These are phyloP conservation scores for Phaeolepiota aurea DNA, from an alignment of 768 basidiomycete genomes.

Conservation along the genomic window DNA sequence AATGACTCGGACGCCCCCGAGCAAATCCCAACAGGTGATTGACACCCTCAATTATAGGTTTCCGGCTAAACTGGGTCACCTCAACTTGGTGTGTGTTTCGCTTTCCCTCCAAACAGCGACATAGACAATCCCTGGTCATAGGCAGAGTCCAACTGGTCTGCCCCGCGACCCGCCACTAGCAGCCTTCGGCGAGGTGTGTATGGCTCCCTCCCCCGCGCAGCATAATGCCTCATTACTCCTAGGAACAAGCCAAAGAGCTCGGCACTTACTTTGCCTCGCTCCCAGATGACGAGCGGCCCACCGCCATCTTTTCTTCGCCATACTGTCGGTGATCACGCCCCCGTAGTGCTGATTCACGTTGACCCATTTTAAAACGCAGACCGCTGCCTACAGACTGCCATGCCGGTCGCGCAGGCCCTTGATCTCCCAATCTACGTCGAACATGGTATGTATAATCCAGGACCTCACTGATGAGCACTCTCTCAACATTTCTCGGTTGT, in stretches of 20 bases:
- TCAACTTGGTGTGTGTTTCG: slow-evolving; percentile 46
- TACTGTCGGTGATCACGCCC: slow-evolving; percentile 45
- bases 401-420: slow-evolving; percentile 54
- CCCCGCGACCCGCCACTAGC: slow-evolving; percentile 70
- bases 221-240: neutral
- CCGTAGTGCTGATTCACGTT: neutral
- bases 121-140: slow-evolving; percentile 16
- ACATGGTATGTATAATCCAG: slow-evolving; percentile 42
- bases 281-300: slow-evolving; percentile 60
- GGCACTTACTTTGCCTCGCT: slow-evolving; percentile 55
- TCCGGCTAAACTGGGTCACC: slow-evolving; percentile 66
- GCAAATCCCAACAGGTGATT: too few species aligned
- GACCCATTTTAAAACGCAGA: slow-evolving; percentile 32
- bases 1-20: too few species aligned
- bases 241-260: slow-evolving; percentile 61
- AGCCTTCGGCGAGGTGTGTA: slow-evolving; percentile 54
- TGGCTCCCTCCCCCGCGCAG: neutral
- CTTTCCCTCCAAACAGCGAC: neutral
- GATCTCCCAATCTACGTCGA: slow-evolving; percentile 69
- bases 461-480: neutral
- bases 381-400: slow-evolving; percentile 79
- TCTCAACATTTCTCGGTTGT: neutral
- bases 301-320: slow-evolving; percentile 77
- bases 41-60: slow-evolving; percentile 37
- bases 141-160: slow-evolving; percentile 59